A percentile compares a stretch with the other conserved stretches of the same genome.
Evolutionary conservation across 73 alveolate genomes (phyloP).

Genomic region (Paramecium caudatum): DNA sequence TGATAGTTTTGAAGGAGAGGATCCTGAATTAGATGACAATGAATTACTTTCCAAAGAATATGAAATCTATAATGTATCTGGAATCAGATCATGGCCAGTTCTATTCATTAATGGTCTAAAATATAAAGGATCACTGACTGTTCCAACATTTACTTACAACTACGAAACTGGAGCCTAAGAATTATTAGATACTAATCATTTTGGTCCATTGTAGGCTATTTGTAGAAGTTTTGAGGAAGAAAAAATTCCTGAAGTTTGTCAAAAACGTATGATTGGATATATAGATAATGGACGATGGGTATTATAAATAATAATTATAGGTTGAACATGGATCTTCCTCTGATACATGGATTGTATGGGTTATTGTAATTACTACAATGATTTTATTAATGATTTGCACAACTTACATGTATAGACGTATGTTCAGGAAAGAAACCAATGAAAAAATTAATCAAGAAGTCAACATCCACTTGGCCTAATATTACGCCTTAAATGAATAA

Average conservation of each 20-base stretch:
- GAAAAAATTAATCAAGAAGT: constrained; percentile 2
- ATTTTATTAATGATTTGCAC: background rate
- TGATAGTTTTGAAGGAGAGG: background rate
- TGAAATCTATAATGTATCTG: background rate
- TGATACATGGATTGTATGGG: constrained; percentile 23
- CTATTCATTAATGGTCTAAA: background rate
- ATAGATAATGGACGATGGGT: constrained; percentile 26
- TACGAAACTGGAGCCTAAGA: constrained; percentile 14
- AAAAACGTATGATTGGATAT: background rate
- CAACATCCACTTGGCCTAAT: constrained; percentile 25
- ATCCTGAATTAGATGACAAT: background rate
- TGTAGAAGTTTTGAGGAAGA: constrained; percentile 7
- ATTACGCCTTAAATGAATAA: background rate
- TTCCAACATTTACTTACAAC: background rate
- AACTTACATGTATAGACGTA: background rate
- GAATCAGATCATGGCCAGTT: constrained; percentile 24
- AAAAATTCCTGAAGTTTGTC: background rate
- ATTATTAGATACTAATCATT: constrained; percentile 33
- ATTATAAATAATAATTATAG: background rate
- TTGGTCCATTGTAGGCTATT: constrained; percentile 38
- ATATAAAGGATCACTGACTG: constrained; percentile 40
- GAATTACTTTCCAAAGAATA: background rate
- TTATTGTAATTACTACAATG: constrained; percentile 8
- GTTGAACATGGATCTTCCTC: constrained; percentile 5
- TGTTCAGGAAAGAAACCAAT: constrained; percentile 30